Evolutionary conservation across 371 early-diverging fungal species (phyloP), one percentile per base, ranked within the genome.

Genomic region (Mortierella sp.): DNA sequence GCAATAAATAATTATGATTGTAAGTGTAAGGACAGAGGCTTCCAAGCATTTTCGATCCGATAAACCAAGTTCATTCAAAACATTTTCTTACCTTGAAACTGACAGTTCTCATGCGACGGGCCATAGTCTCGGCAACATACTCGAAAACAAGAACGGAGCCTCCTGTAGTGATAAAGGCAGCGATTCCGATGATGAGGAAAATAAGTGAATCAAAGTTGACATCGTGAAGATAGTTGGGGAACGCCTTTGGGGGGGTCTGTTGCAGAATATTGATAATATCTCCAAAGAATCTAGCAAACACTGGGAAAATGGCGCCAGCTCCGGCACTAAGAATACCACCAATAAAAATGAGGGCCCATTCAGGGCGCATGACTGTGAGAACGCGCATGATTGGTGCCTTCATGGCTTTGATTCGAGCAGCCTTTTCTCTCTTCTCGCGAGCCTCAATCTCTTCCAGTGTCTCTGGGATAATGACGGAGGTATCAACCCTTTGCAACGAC

Each of bases 141-240:
- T 73, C 75, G 64, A 89, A 89, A 51, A 79, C 62, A 61, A 79
- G 45, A 63, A 78, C 72, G 62, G 90, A 80, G 6, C 86, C 75
- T 68, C 86, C 84, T 65, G 85, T 85, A n/a, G 88, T 83, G 22
- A 92, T 20, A 55, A 93, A 87, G 20, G 86, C 70, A 1, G 75
- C 87, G 18, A 89, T 67, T 39, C 88, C 93, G 62, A 95, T 83
- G 26, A 89, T 63, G 30, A 91, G 68, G 63, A 95, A 92, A 74
- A 92, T 84, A 22, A 92, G 81, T 2, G 93, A 80, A 77, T 88
- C 91, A 49, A 90, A 85, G 75, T 90, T 84, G 64, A 51, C 11
- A 12, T 77, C 60, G 4, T 69, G 47, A 51, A 59, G 32, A 22
- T 26, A 75, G 35, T 45, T 45, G 35, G 67, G 63, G 6, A 35